Base-by-base conservation (phyloP, 192 early-diverging fungal genomes). In the Thamnidium elegans region DNA sequence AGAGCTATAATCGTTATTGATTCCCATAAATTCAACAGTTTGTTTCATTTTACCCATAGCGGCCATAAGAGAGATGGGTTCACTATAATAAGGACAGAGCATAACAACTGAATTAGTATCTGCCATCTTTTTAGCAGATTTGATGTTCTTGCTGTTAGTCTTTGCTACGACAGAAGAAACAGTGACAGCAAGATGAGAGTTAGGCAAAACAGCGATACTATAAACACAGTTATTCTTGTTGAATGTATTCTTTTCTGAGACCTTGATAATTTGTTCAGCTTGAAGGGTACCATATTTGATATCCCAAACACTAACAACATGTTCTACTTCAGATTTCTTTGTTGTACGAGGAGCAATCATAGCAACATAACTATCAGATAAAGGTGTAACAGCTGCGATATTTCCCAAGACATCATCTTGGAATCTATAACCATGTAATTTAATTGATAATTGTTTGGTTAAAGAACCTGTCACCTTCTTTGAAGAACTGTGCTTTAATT, bases 241-340 rank as follows among this genome's bases (percentile, higher is more conserved):
- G 31, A 20, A 34, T 30, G 53, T 44, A 2, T 32, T 21, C 47
- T 67, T 67, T 1, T 59, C 65, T 1, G 64, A 31, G 1, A 30
- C 17, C 19, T 55, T 61, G 14, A 64, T 63, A 9, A 46, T 11
- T 23, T 70, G 68, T 17, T 70, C 72, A 14, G 81, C 78, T 60
- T 82, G 81, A 3, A 82, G 71, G 4, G 81, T 82, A 44, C 81
- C 81, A 43, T 82, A 82, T 43, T 71, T 66, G 23, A 78, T 60
- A 42, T 82, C 81, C 81, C 81, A 82, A 19, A 82, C 74, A 21
- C 73, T 82, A 21, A 82, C 23, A 3, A 69, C 69, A 39, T 69
- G 69, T n/a, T 82, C 81, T 36, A 70, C 67, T 54, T 54, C 68
- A 55, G 36, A 26, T 26, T 47, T 58, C 26, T 66, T 58, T 39